Base-by-base conservation (phyloP, 108 stramenopile species). In the Pseudonitzschia multiseries region DNA sequence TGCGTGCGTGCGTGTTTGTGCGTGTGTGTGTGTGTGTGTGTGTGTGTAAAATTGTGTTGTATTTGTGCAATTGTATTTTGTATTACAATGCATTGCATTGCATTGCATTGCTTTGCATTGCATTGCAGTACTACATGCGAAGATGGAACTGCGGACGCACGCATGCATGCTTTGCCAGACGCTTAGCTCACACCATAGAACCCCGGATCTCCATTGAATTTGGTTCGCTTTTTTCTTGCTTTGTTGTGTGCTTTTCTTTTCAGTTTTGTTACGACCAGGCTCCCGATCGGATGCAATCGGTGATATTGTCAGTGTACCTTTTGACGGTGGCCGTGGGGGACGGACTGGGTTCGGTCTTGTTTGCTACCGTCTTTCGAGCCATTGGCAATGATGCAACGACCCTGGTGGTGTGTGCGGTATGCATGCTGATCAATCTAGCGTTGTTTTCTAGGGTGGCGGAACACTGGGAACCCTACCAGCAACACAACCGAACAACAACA, bases 301-400 rank as follows among this genome's bases (percentile, higher is more conserved):
- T 84, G 26, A 64, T 82, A 0, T 31, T 83, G 63, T 76, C 83
- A 3, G 17, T 87, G 3, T 88, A 64, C 62, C 73, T 87, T 3
- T 52, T 84, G 5, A 87, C 73, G 71, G 86, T 80, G 10, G 80
- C 87, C 0, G 57, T 89, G 27, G 91, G 91, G 2, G 85, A 90
- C 62, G 57, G 84, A 28, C 67, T 90, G 13, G 84, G 80, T 28
- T 86, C 84, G 1, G 21, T 86, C 26, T 51, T 83, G 18, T 83
- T 75, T 50, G 73, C 72, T 36, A 72, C 69, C 24, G 60, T 83
- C 21, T 83, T 83, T 73, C 40, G 69, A 8, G n/a, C 72, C 32
- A 18, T 79, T 43, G 60, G 56, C 27, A 29, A 28, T 18, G 67
- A 65, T 10, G 46, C n/a, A n/a, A n/a, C 48, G 10, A 65, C 72